Conservation (phyloP, 371 early-diverging fungal genomes). For the Cokeromyces recurvatus region DNA sequence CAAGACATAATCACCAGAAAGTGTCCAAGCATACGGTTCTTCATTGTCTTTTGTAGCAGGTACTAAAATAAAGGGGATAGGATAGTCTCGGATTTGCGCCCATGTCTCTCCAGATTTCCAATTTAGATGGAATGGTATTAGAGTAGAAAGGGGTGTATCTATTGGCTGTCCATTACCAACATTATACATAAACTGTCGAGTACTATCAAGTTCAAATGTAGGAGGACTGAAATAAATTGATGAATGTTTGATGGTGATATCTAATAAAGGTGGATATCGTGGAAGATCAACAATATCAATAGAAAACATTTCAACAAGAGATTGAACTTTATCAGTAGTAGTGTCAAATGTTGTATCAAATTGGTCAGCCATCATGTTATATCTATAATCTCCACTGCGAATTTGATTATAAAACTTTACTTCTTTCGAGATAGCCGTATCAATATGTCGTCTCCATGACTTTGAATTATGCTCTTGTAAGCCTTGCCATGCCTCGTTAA, state of each 20-base stretch:
- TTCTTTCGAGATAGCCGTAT: slow-evolving; percentile 24
- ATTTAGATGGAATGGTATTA: slow-evolving; percentile 51
- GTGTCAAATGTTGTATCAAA: slow-evolving; percentile 12
- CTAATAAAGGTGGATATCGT: slow-evolving; percentile 40
- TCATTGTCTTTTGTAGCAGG: slow-evolving; percentile 23
- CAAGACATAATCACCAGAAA: slow-evolving; percentile 42
- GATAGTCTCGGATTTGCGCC: slow-evolving; percentile 59
- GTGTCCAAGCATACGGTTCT: slow-evolving; percentile 20
- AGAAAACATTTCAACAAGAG: slow-evolving; percentile 16
- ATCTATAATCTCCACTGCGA: slow-evolving; percentile 15
- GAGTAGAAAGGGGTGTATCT: slow-evolving; percentile 47
- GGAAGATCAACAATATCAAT: slow-evolving; percentile 24
- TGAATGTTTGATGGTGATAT: slow-evolving; percentile 33
- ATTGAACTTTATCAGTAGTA: slow-evolving; percentile 1
- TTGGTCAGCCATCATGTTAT: slow-evolving; percentile 6
- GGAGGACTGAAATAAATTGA: slow-evolving; percentile 34
- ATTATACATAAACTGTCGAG: slow-evolving; percentile 55
- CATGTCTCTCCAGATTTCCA: slow-evolving; percentile 38
- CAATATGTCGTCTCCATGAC: slow-evolving; percentile 46
- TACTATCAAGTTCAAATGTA: slow-evolving; percentile 37
- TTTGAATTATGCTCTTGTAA: slow-evolving; percentile 56
- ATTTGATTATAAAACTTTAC: neutral
- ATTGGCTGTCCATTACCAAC: slow-evolving; percentile 56
- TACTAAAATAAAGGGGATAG: slow-evolving; percentile 48
- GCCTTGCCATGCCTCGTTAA: slow-evolving; percentile 54